These are phyloP conservation scores for Nepenthes alata DNA, from an alignment of 179 eudicot species.

Conservation along the genomic window DNA sequence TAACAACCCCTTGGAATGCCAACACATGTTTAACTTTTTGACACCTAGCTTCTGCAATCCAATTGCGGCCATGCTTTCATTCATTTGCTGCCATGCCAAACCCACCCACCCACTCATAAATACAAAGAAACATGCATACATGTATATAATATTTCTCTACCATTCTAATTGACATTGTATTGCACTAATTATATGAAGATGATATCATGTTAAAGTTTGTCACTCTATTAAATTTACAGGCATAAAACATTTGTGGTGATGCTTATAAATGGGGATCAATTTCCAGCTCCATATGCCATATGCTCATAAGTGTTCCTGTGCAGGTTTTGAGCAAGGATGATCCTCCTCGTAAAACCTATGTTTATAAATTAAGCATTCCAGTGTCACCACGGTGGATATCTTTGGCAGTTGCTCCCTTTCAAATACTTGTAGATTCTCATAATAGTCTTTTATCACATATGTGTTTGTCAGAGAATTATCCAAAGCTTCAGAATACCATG, in stretches of 20 bases:
- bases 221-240: not conserved
- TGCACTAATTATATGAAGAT: too few species aligned
- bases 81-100: too few species aligned
- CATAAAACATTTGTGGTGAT: not conserved
- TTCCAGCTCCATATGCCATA: not conserved
- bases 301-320: constrained; percentile 4
- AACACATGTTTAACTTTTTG: too few species aligned
- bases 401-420: constrained; percentile 86
- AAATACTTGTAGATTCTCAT: constrained; percentile 69
- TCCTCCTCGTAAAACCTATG: constrained; percentile 75
- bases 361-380: constrained; percentile 67
- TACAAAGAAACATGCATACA: too few species aligned
- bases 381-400: constrained; percentile 86
- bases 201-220: too few species aligned
- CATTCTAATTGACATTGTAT: too few species aligned
- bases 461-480: constrained; percentile 53
- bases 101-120: too few species aligned
- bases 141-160: too few species aligned
- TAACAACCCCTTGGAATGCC: too few species aligned
- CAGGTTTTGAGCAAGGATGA: constrained; percentile 88
- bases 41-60: too few species aligned
- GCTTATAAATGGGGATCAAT: not conserved
- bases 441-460: constrained; percentile 58
- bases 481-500: constrained; percentile 56
- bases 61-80: too few species aligned